Conservation (phyloP, 2,329 filamentous ascomycete genomes). For the Neobulgaria alba region DNA sequence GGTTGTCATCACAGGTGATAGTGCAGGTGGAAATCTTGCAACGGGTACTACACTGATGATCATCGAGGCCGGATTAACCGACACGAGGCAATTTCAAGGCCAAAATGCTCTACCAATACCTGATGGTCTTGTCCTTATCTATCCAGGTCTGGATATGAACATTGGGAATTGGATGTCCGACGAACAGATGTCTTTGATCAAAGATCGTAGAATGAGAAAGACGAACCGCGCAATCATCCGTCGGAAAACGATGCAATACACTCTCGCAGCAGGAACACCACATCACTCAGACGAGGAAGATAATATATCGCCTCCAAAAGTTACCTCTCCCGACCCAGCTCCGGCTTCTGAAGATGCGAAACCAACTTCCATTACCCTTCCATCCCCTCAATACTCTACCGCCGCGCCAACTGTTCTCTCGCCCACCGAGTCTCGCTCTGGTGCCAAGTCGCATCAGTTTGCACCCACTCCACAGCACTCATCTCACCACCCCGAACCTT, state of each 20-base stretch:
- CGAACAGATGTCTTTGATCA: conserved; percentile 91
- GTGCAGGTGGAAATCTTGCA: conserved; percentile 73
- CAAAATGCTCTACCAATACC: conserved; percentile 61
- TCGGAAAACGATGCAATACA: conserved; percentile 84
- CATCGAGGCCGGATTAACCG: conserved; percentile 60
- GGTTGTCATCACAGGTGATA: conserved; percentile 70
- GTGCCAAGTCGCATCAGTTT: conserved; percentile 1
- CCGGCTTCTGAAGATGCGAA: not conserved
- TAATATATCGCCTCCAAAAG: conserved; percentile 20
- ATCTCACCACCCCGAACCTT: conserved; percentile 47
- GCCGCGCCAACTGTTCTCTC: conserved; percentile 20
- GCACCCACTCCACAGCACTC: conserved; percentile 4
- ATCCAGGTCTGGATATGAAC: conserved; percentile 90
- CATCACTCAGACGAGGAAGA: conserved; percentile 70
- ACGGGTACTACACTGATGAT: conserved; percentile 82
- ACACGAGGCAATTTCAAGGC: conserved; percentile 45
- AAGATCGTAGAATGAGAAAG: conserved; percentile 68
- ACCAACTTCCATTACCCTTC: conserved; percentile 15
- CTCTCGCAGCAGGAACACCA: conserved; percentile 73
- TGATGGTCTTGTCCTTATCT: conserved; percentile 75
- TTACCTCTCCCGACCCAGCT: not conserved
- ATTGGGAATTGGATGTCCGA: conserved; percentile 99
- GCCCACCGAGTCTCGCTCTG: conserved; percentile 1
- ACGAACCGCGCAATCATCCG: conserved; percentile 72
- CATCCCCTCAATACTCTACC: conserved; percentile 19